These are phyloP conservation scores for Pseudocercospora cruenta DNA, from an alignment of 2,329 filamentous ascomycete genomes.

Conservation along the genomic window DNA sequence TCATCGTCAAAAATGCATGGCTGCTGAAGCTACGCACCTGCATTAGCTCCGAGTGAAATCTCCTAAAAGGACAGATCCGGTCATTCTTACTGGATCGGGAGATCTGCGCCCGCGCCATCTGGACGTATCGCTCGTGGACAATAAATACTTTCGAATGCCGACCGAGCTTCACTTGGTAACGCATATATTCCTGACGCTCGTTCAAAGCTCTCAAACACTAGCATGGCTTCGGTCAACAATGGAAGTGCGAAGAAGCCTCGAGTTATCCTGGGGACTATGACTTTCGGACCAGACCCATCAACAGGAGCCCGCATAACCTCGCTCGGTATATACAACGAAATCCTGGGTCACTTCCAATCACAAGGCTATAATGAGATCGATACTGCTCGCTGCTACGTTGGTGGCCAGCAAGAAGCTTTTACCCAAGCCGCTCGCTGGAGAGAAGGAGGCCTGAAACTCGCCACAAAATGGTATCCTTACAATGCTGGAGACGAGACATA, in stretches of 20 bases:
- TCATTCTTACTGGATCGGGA: too few relatives aligned
- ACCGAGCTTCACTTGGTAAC: too few relatives aligned
- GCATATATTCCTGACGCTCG: too few relatives aligned
- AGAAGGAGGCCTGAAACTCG: slow-evolving; percentile 73
- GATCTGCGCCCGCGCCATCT: too few relatives aligned
- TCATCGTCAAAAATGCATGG: too few relatives aligned
- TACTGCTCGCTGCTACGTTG: slow-evolving; percentile 32
- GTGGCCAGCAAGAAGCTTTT: slow-evolving; percentile 15
- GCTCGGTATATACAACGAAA: neutral
- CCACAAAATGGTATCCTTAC: slow-evolving; percentile 64
- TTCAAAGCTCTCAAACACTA: too few relatives aligned
- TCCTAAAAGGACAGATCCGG: too few relatives aligned
- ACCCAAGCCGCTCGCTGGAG: slow-evolving; percentile 76
- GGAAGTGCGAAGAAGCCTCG: neutral
- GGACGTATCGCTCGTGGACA: too few relatives aligned
- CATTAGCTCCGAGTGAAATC: too few relatives aligned
- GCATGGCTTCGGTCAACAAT: too few relatives aligned
- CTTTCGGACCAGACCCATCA: neutral
- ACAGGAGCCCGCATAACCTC: slow-evolving; percentile 9
- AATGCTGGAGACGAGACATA: neutral
- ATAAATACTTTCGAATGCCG: too few relatives aligned
- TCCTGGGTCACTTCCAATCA: slow-evolving; percentile 26
- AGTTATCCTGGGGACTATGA: slow-evolving; percentile 3
- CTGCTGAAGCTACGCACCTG: too few relatives aligned
- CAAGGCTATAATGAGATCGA: slow-evolving; percentile 37